Evolutionary conservation across 495 filamentous ascomycete genomes (phyloP), one percentile per base, ranked within the genome.

Genomic region (Xylaria palmicola): DNA sequence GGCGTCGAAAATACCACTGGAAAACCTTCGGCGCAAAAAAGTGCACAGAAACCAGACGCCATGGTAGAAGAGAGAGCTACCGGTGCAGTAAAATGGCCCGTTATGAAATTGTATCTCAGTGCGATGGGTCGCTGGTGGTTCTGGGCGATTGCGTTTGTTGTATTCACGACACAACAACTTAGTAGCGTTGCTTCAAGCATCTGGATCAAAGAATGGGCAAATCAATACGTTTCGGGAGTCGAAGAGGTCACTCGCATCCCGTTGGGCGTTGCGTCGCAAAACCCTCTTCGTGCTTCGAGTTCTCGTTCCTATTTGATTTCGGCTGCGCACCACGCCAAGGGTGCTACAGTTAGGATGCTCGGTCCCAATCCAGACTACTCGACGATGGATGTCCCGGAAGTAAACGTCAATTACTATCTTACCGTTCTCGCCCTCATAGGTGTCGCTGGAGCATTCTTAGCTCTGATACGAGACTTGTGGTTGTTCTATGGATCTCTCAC

Each of bases 101-200:
- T 96, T 47, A 86, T 98, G 67, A 77, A 81, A 32, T 86, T 96
- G 68, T 99, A 97, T 72, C 81, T 99, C 19, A 70, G 71, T 20
- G 83, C 92, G 45, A 98, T 98, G 95, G 95, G 95, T 8, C 81
- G 84, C 5, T 97, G 93, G 92, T 90, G 90, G 80, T 99, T 92
- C 69, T 99, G 95, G 95, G 68, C 88, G 44, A 67, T 86, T 47
- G 89, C 93, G 20, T 71, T 86, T 20, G 49, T 85, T 0, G 84
- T 90, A 41, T 98, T 99, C 69, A 83, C 77, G 13, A 74, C 87
- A 45, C 91, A 97, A 69, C 93, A 98, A 70, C 65, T 95, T 27
- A 87, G 87, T 17, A 87, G 88, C 12, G 90, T 98, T 13, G 89
- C 89, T 9, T 92, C 90, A 17, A 96, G 90, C 65, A 72, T 98